Base-by-base conservation (phyloP, 257 asterid species). In the Penstemon barbatus region DNA sequence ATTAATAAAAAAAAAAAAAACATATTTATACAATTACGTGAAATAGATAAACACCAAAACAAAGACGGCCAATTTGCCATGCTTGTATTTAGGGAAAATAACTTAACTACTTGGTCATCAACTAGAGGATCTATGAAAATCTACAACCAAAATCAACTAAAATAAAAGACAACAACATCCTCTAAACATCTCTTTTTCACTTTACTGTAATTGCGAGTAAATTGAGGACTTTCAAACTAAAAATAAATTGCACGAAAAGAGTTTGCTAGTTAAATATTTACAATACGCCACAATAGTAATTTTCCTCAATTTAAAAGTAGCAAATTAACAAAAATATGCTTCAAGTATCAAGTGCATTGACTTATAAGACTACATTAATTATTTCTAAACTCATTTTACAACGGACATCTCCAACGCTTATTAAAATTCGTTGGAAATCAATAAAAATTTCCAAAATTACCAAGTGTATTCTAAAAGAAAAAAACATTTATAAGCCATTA, bases 51-150 rank as follows among this genome's bases (percentile, higher is more conserved):
- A 25, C 33, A 25, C 33, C 1, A 25, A 25, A 25, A 25, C 2
- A 25, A 1, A 25, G 33, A 25, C 33, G 33, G 33, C 33, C 33
- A 25, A 12, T 49, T 49, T 13, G 5, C 11, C 54, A 49, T 8
- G 15, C 54, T 9, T 49, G 0, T 10, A 3, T 49, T 49, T 49
- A 49, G 5, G 18, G 15, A 4, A 49, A 40, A 61, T 15, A 44
- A 61, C 54, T 43, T 42, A 43, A 18, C 54, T 7, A 61, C 18
- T n/a, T 4, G 4, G 5, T 6, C 48, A 19, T 44, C 19, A 63
- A 63, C 9, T 9, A 41, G 67, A 62, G 56, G 48, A 63, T 63
- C 57, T 3, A 5, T 46, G 18, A 8, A 63, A 18, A 63, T 63
- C 57, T 48, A 36, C 50, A 60, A 25, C 33, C 54, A 46, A 62